Evolutionary conservation across 1,284 basidiomycete species (phyloP).

Genomic region (Nidula niveotomentosa): DNA sequence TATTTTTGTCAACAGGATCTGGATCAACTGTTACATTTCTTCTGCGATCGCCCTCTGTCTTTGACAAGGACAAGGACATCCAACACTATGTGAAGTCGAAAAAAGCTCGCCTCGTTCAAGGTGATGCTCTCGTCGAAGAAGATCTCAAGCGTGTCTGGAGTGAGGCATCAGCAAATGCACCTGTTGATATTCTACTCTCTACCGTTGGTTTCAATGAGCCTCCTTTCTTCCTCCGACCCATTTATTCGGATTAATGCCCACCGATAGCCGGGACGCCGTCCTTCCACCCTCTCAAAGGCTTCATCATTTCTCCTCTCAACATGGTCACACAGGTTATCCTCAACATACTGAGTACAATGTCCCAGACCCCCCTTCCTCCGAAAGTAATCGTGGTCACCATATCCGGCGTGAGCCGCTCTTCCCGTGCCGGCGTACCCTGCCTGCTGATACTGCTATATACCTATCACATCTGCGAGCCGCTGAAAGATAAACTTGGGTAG

Average conservation of each 20-base stretch:
- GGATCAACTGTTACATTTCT: slow-evolving; percentile 53
- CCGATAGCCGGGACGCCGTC: neutral
- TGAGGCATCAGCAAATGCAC: slow-evolving; percentile 29
- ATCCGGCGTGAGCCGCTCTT: neutral
- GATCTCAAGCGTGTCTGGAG: slow-evolving; percentile 47
- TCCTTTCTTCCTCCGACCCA: neutral
- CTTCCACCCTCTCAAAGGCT: neutral
- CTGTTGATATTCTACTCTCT: slow-evolving; percentile 49
- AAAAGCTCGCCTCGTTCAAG: slow-evolving; percentile 43
- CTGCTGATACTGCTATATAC: slow-evolving; percentile 30
- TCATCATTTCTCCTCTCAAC: neutral
- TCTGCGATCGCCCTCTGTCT: slow-evolving; percentile 39
- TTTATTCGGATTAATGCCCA: neutral
- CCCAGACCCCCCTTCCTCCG: neutral
- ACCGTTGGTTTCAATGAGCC: slow-evolving; percentile 23
- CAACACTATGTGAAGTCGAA: slow-evolving; percentile 39
- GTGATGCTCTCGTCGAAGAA: slow-evolving; percentile 45
- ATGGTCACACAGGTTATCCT: neutral
- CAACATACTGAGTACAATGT: neutral
- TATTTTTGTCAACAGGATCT: slow-evolving; percentile 23
- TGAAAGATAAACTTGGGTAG: slow-evolving; percentile 51
- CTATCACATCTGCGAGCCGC: slow-evolving; percentile 31
- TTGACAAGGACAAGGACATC: slow-evolving; percentile 44
- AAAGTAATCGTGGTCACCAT: neutral
- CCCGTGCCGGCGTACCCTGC: neutral